Conservation (phyloP, 2,329 filamentous ascomycete species). For the Colletotrichum melonis region DNA sequence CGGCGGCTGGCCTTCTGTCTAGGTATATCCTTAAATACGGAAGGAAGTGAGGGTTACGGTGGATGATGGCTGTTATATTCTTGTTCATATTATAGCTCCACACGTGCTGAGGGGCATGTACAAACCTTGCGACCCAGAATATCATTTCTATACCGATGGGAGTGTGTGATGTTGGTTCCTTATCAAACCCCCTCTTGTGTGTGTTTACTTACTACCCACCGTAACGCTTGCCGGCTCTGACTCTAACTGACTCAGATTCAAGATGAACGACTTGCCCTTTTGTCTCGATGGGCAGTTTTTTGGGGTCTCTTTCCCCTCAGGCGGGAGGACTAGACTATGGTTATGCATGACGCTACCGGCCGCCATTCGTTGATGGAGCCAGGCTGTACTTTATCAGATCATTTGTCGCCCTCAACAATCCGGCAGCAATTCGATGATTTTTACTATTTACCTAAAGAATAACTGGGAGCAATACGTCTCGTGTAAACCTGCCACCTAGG, state of each 20-base stretch:
- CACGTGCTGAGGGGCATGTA: neutral
- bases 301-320: neutral
- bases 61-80: neutral
- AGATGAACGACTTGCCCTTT: too few relatives aligned
- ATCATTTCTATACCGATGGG: neutral
- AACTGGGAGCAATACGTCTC: too few relatives aligned
- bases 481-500: too few relatives aligned
- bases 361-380: too few relatives aligned
- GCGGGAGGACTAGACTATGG: neutral
- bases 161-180: neutral
- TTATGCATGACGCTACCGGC: neutral
- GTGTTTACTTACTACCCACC: neutral
- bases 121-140: neutral
- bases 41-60: neutral
- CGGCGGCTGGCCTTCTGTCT: slow-evolving; percentile 58
- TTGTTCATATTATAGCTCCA: slow-evolving; percentile 18
- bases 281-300: neutral
- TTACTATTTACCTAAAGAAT: too few relatives aligned
- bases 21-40: neutral
- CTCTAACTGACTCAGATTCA: neutral
- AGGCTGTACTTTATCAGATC: too few relatives aligned
- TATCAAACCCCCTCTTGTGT: neutral
- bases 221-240: neutral
- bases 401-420: too few relatives aligned
- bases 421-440: too few relatives aligned